Percentiles rank a stretch among this genome's conserved stretches.
Evolutionary conservation across 169 alveolate species (phyloP).

Genomic region (Plasmodium yoelii): DNA sequence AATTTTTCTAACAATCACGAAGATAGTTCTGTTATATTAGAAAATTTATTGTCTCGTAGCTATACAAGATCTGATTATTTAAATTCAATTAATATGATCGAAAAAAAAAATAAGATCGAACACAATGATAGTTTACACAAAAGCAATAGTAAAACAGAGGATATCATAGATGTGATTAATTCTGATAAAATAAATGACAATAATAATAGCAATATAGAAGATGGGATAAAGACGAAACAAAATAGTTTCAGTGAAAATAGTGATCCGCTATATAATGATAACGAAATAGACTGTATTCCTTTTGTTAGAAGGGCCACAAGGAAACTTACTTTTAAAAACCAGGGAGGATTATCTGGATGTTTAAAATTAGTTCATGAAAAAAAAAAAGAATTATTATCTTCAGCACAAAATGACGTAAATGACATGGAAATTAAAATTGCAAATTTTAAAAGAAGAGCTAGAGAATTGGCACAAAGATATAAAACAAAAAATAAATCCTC

Average conservation of each 20-base stretch:
- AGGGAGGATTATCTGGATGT: constrained; percentile 75
- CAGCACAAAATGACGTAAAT: constrained; percentile 44
- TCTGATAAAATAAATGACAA: background rate
- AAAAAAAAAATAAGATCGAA: constrained; percentile 22
- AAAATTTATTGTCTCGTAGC: constrained; percentile 47
- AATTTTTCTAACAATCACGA: constrained; percentile 21
- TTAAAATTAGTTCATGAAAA: constrained; percentile 48
- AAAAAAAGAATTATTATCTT: constrained; percentile 63
- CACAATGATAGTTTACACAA: background rate
- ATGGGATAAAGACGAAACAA: background rate
- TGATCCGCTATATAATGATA: constrained; percentile 19
- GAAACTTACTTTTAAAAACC: constrained; percentile 60
- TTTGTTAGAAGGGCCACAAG: constrained; percentile 75
- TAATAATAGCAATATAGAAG: background rate
- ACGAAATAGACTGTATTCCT: constrained; percentile 38
- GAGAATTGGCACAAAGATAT: constrained; percentile 74
- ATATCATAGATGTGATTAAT: constrained; percentile 14
- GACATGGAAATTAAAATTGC: constrained; percentile 76
- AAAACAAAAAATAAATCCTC: constrained; percentile 32
- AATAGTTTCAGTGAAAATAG: constrained; percentile 4
- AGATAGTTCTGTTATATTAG: constrained; percentile 48
- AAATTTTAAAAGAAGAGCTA: constrained; percentile 75
- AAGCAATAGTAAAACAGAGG: constrained; percentile 1
- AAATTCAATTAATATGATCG: constrained; percentile 25
- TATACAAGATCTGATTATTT: constrained; percentile 46